These are phyloP conservation scores for Hansenula lynferdii DNA, from an alignment of 1,139 yeast species.

Conservation along the genomic window DNA sequence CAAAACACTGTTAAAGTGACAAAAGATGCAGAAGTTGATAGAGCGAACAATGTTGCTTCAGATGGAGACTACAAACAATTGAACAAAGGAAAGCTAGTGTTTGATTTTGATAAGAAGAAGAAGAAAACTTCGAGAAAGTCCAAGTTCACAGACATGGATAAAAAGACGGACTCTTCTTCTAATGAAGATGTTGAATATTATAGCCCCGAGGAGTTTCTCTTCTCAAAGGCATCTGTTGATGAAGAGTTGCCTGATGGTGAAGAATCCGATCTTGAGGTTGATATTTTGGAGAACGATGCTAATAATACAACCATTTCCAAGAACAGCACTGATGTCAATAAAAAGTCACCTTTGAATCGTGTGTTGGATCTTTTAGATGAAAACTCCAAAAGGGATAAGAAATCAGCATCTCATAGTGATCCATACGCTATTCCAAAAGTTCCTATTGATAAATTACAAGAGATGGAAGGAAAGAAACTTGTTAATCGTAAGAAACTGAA, in stretches of 20 bases:
- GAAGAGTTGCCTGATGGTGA: neutral
- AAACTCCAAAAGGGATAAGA: neutral
- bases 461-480: neutral
- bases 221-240: neutral
- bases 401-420: neutral
- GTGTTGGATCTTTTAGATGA: neutral
- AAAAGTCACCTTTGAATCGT: neutral
- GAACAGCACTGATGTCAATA: no score
- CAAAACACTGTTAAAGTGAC: neutral
- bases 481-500: no score
- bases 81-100: neutral
- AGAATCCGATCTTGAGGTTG: no score
- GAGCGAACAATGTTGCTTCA: neutral
- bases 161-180: neutral
- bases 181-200: neutral
- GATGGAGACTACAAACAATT: neutral
- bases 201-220: neutral
- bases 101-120: slow-evolving; percentile 3
- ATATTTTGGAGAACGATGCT: no score
- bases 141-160: neutral
- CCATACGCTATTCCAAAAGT: slow-evolving; percentile 1
- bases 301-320: no score
- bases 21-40: neutral
- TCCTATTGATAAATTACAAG: neutral
- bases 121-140: neutral